Evolutionary conservation across 805 yeast species (phyloP).

Genomic region (Yarrowia keelungensis): DNA sequence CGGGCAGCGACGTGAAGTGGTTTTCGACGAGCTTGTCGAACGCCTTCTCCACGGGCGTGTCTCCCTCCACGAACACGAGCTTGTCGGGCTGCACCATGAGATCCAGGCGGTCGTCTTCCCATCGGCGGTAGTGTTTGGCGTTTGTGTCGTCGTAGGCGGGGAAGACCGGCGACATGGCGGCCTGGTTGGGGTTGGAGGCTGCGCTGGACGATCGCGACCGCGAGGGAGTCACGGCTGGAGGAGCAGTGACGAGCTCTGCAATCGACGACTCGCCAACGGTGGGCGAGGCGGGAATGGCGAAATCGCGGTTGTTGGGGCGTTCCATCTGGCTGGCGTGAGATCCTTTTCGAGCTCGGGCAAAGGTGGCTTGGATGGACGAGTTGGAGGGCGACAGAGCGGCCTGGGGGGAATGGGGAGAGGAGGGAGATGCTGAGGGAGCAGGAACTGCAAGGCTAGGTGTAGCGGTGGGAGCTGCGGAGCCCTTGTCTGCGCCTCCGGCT

Average conservation of each 20-base stretch:
- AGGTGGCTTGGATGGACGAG: conserved; percentile 38
- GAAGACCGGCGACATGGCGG: conserved; percentile 35
- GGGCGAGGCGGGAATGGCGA: conserved; percentile 36
- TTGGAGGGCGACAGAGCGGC: conserved; percentile 32
- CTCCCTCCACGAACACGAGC: conserved; percentile 70
- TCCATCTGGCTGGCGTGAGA: conserved; percentile 36
- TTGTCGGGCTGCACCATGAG: conserved; percentile 82
- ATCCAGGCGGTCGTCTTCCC: conserved; percentile 74
- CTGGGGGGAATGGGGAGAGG: conserved; percentile 19
- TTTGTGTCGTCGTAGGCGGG: conserved; percentile 21
- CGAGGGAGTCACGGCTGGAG: conserved; percentile 21
- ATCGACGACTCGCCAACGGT: conserved; percentile 30
- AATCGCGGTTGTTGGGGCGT: conserved; percentile 33
- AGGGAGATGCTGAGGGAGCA: conserved; percentile 1
- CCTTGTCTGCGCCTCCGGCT: neutral
- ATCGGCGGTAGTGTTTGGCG: conserved; percentile 53
- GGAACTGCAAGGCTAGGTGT: conserved; percentile 12
- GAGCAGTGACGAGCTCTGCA: conserved; percentile 34
- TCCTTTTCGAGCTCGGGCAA: conserved; percentile 37
- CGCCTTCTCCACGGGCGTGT: conserved; percentile 83
- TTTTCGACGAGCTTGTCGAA: conserved; percentile 76
- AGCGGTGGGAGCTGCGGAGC: neutral
- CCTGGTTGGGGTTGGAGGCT: conserved; percentile 28
- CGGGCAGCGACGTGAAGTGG: conserved; percentile 87
- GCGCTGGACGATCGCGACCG: conserved; percentile 32